Percentiles rank a stretch among this genome's conserved stretches.
Evolutionary conservation across 495 filamentous ascomycete genomes (phyloP).

Genomic region (Viridothelium virens): DNA sequence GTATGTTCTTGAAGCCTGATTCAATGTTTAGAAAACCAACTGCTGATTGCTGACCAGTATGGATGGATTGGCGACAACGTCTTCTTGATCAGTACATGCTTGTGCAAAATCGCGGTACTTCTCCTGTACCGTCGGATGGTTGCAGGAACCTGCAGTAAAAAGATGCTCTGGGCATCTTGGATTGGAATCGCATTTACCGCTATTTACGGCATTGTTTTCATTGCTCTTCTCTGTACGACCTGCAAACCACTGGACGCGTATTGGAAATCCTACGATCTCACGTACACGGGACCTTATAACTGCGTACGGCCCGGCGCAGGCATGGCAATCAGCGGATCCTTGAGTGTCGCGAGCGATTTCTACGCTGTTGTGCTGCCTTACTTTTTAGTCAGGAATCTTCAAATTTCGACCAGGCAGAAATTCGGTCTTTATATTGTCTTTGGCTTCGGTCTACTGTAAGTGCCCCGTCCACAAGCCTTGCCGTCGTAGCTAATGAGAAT

Average conservation of each 20-base stretch:
- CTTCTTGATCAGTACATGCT: conserved; percentile 24
- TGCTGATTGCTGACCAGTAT: conserved; percentile 12
- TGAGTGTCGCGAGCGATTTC: conserved; percentile 21
- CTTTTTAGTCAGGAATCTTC: conserved; percentile 26
- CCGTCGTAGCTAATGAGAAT: conserved; percentile 1
- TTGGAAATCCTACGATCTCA: conserved; percentile 26
- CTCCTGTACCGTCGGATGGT: conserved; percentile 30
- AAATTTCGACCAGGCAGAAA: conserved; percentile 23
- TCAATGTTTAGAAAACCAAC: not conserved
- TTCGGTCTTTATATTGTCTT: conserved; percentile 23
- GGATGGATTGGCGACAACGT: conserved; percentile 28
- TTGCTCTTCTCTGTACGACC: conserved; percentile 21
- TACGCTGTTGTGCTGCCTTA: conserved; percentile 28
- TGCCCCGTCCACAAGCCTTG: not conserved
- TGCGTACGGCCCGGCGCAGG: conserved; percentile 25
- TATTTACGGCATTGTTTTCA: conserved; percentile 23
- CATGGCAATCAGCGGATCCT: conserved; percentile 25
- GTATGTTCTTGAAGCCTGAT: conserved; percentile 8
- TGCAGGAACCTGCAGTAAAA: conserved; percentile 15
- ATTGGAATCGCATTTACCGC: conserved; percentile 22
- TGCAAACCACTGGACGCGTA: conserved; percentile 27
- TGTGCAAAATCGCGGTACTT: conserved; percentile 30
- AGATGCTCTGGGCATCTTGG: conserved; percentile 21
- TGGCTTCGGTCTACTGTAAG: conserved; percentile 22
- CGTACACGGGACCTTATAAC: conserved; percentile 9